Conservation (phyloP, 441 rosid genomes). For the Croton setiger region DNA sequence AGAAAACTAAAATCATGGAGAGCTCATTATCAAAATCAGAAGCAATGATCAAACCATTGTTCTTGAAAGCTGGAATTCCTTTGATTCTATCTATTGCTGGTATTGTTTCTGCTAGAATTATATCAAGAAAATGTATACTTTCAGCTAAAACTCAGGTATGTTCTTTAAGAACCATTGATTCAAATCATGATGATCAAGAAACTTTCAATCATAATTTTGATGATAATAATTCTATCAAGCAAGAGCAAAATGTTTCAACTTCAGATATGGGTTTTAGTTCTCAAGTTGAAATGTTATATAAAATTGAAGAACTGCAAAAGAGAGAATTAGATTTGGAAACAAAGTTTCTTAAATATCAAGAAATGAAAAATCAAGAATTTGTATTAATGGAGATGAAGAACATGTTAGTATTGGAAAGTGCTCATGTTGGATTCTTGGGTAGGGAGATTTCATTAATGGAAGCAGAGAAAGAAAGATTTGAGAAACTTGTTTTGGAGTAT, state of each 20-base stretch:
- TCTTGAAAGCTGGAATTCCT: constrained; percentile 62
- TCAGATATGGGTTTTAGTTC: background rate
- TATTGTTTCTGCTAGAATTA: constrained; percentile 45
- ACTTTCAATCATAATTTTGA: constrained; percentile 3
- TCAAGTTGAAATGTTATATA: constrained; percentile 35
- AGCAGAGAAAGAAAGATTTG: constrained; percentile 42
- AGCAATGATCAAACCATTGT: constrained; percentile 42
- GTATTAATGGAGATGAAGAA: constrained; percentile 47
- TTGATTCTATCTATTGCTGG: constrained; percentile 59
- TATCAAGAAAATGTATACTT: constrained; percentile 28
- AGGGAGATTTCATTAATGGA: constrained; percentile 46
- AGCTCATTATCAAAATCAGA: constrained; percentile 37
- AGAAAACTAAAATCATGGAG: constrained; percentile 20
- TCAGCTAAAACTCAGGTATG: constrained; percentile 22
- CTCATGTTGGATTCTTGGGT: constrained; percentile 39
- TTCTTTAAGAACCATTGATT: constrained; percentile 15
- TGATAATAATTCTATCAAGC: constrained; percentile 10
- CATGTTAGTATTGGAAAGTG: constrained; percentile 36
- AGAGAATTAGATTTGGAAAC: constrained; percentile 40
- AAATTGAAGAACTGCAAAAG: constrained; percentile 46
- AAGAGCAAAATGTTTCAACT: constrained; percentile 17
- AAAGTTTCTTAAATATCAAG: constrained; percentile 43
- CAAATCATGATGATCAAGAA: constrained; percentile 19
- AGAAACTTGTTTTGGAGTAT: constrained; percentile 35
- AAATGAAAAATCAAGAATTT: constrained; percentile 53